Conservation (phyloP, 306 rosid genomes). For the Prunus fruticosa region DNA sequence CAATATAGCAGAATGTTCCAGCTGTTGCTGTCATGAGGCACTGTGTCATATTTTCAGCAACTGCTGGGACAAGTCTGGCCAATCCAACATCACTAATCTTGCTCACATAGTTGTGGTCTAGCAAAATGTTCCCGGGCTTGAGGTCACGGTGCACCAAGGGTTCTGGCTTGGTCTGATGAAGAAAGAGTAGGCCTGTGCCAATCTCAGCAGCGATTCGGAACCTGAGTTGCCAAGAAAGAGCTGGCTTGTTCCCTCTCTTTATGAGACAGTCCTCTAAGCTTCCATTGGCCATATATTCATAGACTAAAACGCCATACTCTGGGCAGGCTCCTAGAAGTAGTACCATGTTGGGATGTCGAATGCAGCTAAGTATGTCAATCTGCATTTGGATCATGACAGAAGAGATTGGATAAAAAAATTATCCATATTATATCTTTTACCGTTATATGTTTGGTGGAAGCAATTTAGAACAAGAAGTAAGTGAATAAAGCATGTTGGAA, state of each 20-base stretch:
- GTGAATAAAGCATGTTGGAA: background rate
- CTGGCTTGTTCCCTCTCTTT: conserved; percentile 39
- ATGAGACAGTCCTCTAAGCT: conserved; percentile 75
- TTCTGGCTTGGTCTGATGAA: conserved; percentile 95
- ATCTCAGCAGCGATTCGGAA: conserved; percentile 78
- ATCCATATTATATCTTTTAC: conserved; percentile 6
- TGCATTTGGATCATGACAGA: conserved; percentile 31
- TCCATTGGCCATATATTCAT: conserved; percentile 94
- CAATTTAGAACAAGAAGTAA: background rate
- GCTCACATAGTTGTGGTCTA: conserved; percentile 71
- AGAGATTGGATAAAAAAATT: background rate
- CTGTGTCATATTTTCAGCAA: conserved; percentile 80
- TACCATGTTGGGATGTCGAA: conserved; percentile 97
- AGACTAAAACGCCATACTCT: conserved; percentile 71
- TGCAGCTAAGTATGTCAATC: conserved; percentile 88
- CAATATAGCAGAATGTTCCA: conserved; percentile 95
- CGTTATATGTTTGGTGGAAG: background rate
- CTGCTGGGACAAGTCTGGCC: conserved; percentile 83
- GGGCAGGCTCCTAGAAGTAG: conserved; percentile 96
- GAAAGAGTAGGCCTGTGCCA: conserved; percentile 78
- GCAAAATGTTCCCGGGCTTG: conserved; percentile 82
- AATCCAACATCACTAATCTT: conserved; percentile 88
- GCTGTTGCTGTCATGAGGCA: conserved; percentile 77
- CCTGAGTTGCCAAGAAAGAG: conserved; percentile 68
- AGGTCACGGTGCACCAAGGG: conserved; percentile 95